Conservation (phyloP, 495 filamentous ascomycete species). For the Ascobolus immersus region DNA sequence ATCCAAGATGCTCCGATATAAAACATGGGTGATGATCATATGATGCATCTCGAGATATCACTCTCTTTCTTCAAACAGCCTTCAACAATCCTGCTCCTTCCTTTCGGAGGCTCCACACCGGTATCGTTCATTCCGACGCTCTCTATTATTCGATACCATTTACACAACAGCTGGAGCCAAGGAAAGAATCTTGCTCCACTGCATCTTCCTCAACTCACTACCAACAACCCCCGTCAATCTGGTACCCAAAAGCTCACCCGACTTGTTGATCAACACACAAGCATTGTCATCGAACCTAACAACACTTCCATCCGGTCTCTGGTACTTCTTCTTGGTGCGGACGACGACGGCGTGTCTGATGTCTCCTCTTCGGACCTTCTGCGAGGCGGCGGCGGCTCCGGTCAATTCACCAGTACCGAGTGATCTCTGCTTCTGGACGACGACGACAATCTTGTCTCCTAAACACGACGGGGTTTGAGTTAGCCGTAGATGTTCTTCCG, state of each 20-base stretch:
- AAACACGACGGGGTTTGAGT: constrained; percentile 1
- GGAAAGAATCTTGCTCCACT: constrained; percentile 95
- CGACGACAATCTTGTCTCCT: constrained; percentile 94
- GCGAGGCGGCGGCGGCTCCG: constrained; percentile 33
- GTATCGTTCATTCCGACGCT: constrained; percentile 7
- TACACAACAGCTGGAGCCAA: constrained; percentile 84
- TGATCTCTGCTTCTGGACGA: constrained; percentile 82
- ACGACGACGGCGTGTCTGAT: constrained; percentile 93
- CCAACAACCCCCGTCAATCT: constrained; percentile 79
- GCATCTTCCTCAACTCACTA: constrained; percentile 56
- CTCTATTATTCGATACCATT: constrained; percentile 6
- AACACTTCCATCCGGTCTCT: constrained; percentile 63
- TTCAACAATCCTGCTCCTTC: constrained; percentile 1
- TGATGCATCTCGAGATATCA: too few species aligned
- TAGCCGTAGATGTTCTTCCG: not conserved
- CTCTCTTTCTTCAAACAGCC: constrained; percentile 2
- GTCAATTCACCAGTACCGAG: constrained; percentile 42
- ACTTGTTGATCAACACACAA: constrained; percentile 91
- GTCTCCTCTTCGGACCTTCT: constrained; percentile 88
- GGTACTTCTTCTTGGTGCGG: constrained; percentile 62
- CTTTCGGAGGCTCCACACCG: not conserved
- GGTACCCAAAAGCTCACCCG: constrained; percentile 81
- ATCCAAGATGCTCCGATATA: too few species aligned
- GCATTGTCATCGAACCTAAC: constrained; percentile 95
- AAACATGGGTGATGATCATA: too few species aligned